Conservation (phyloP, 2,329 filamentous ascomycete genomes). For the Elsinoe perseae region DNA sequence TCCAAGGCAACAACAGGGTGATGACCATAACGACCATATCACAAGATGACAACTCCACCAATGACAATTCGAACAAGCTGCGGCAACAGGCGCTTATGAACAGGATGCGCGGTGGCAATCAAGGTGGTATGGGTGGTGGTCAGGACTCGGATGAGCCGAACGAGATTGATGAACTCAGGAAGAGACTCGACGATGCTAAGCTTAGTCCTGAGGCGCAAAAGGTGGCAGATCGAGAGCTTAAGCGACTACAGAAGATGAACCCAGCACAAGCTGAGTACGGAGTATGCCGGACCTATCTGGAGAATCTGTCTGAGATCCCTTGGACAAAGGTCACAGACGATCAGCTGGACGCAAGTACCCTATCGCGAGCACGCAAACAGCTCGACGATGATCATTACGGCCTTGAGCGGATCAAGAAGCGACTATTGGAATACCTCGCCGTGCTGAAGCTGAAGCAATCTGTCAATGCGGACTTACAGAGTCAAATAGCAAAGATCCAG, state of each 20-base stretch:
- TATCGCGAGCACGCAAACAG: conserved; percentile 74
- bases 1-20: conserved; percentile 83
- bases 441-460: conserved; percentile 93
- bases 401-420: conserved; percentile 93
- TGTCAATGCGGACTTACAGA: conserved; percentile 74
- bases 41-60: conserved; percentile 26
- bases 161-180: conserved; percentile 85
- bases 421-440: conserved; percentile 87
- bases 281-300: conserved; percentile 85
- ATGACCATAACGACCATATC: conserved; percentile 62
- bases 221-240: conserved; percentile 82
- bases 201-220: conserved; percentile 79
- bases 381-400: conserved; percentile 95
- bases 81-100: conserved; percentile 37
- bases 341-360: conserved; percentile 70
- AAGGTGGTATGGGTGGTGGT: conserved; percentile 33
- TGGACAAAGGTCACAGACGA: conserved; percentile 83
- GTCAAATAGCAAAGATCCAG: conserved; percentile 57
- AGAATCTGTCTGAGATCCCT: conserved; percentile 87
- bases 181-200: conserved; percentile 72
- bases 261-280: conserved; percentile 94
- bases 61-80: conserved; percentile 32
- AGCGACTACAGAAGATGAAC: conserved; percentile 87
- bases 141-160: conserved; percentile 74
- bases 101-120: conserved; percentile 27